A percentile compares a stretch with the other conserved stretches of the same genome.
phyloP scores from a whole-genome alignment of 2,329 filamentous ascomycete genomes.

The Hortaea werneckii region DNA sequence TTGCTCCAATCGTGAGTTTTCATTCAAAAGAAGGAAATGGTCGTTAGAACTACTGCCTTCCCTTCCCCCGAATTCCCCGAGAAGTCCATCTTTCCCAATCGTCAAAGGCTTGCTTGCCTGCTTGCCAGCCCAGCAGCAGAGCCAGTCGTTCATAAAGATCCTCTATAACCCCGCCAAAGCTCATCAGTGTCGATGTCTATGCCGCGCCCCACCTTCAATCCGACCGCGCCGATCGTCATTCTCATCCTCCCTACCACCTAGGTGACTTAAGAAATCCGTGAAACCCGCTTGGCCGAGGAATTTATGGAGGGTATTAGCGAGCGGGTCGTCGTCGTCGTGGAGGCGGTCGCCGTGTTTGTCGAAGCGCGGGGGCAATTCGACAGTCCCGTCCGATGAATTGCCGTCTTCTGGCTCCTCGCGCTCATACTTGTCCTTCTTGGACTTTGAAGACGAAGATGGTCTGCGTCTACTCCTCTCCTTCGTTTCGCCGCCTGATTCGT shows the following conservation, averaged over 20 bases:
- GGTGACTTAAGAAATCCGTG: conserved; percentile 2
- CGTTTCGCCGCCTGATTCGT: not conserved
- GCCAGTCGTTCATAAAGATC: not conserved
- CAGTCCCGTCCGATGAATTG: conserved; percentile 20
- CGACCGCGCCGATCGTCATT: not conserved
- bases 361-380: conserved; percentile 28
- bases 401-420: conserved; percentile 8
- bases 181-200: conserved; percentile 2
- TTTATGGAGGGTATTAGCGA: conserved; percentile 2
- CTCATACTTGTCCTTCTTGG: conserved; percentile 21
- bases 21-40: too few species aligned
- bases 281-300: conserved; percentile 4
- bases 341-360: conserved; percentile 25
- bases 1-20: too few species aligned
- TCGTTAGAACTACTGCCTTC: too few species aligned
- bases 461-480: not conserved
- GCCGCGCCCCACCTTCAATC: conserved; percentile 1
- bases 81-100: too few species aligned
- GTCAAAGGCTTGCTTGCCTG: not conserved
- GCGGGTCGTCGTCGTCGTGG: conserved; percentile 11
- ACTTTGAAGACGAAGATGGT: conserved; percentile 3
- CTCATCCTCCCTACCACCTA: conserved; percentile 1
- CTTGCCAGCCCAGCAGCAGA: not conserved
- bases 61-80: too few species aligned
- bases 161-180: not conserved